Evolutionary conservation across 805 yeast species (phyloP).

Genomic region (Kregervanrija pseudodelftensis): DNA sequence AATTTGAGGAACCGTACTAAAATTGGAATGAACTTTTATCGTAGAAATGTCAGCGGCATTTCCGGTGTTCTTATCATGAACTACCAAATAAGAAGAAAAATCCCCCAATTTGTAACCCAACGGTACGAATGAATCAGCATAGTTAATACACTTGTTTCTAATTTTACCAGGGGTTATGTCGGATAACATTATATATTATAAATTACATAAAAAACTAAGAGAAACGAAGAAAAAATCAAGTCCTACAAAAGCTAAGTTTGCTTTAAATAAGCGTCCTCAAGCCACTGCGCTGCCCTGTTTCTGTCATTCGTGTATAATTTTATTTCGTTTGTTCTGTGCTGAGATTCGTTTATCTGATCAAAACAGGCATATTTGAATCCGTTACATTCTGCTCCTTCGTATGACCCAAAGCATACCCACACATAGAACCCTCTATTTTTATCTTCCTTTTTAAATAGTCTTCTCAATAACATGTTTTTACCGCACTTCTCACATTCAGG

Average conservation of each 20-base stretch:
- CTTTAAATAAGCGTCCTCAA: no score
- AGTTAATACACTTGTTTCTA: constrained; percentile 4
- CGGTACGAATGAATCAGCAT: constrained; percentile 10
- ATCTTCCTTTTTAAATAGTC: constrained; percentile 40
- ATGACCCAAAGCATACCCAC: constrained; percentile 55
- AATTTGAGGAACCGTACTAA: no score
- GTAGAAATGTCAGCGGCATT: not conserved
- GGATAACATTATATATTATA: no score
- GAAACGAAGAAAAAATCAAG: no score
- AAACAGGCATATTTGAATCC: constrained; percentile 47
- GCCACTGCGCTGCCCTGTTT: constrained; percentile 36
- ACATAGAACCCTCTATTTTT: constrained; percentile 48
- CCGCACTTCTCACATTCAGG: constrained; percentile 39
- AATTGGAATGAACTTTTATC: no score
- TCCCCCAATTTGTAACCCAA: constrained; percentile 12
- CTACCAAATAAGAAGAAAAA: constrained; percentile 6
- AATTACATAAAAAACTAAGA: no score
- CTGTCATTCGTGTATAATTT: constrained; percentile 25
- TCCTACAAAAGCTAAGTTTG: no score
- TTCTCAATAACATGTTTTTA: constrained; percentile 44
- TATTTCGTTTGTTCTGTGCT: constrained; percentile 7
- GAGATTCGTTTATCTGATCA: constrained; percentile 19
- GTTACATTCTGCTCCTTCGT: constrained; percentile 37
- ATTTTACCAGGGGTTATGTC: not conserved
- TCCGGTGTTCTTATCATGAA: not conserved